These are phyloP conservation scores for Colletotrichum salicis DNA, from an alignment of 2,329 filamentous ascomycete genomes.

Conservation along the genomic window DNA sequence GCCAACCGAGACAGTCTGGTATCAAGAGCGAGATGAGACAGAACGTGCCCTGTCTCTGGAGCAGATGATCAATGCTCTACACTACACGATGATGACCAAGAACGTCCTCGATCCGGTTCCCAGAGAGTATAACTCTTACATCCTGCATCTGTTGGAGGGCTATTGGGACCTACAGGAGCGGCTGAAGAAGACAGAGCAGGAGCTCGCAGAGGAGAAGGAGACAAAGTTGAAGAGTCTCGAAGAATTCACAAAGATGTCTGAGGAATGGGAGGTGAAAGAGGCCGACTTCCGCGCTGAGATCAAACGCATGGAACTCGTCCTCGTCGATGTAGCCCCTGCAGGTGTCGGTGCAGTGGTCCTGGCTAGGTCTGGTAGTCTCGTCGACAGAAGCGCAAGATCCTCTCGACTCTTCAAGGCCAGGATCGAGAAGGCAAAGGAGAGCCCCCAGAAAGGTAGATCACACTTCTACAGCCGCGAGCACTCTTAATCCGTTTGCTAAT, in stretches of 20 bases:
- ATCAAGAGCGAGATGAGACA: slow-evolving; percentile 36
- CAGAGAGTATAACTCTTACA: slow-evolving; percentile 53
- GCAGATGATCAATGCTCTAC: slow-evolving; percentile 57
- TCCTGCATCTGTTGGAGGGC: slow-evolving; percentile 51
- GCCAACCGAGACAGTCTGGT: background rate
- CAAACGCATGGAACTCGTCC: slow-evolving; percentile 49
- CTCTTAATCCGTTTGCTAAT: background rate
- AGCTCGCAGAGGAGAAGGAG: slow-evolving; percentile 26
- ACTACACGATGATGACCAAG: slow-evolving; percentile 53
- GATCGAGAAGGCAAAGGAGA: slow-evolving; percentile 41
- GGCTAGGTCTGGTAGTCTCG: slow-evolving; percentile 53
- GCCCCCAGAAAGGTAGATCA: slow-evolving; percentile 12
- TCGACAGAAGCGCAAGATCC: slow-evolving; percentile 48
- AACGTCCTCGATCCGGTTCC: slow-evolving; percentile 49
- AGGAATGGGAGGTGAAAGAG: slow-evolving; percentile 53
- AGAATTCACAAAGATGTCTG: slow-evolving; percentile 49
- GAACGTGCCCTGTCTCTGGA: slow-evolving; percentile 55
- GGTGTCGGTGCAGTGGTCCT: slow-evolving; percentile 57
- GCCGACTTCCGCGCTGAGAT: slow-evolving; percentile 51
- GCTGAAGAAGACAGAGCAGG: slow-evolving; percentile 35
- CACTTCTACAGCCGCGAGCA: background rate
- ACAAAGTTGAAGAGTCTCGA: slow-evolving; percentile 39
- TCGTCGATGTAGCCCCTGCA: slow-evolving; percentile 48
- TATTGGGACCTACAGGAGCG: slow-evolving; percentile 43
- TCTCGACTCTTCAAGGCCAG: slow-evolving; percentile 45